These are phyloP conservation scores for Liquidambar formosana DNA, from an alignment of 164 flowering plant genomes.

Conservation along the genomic window DNA sequence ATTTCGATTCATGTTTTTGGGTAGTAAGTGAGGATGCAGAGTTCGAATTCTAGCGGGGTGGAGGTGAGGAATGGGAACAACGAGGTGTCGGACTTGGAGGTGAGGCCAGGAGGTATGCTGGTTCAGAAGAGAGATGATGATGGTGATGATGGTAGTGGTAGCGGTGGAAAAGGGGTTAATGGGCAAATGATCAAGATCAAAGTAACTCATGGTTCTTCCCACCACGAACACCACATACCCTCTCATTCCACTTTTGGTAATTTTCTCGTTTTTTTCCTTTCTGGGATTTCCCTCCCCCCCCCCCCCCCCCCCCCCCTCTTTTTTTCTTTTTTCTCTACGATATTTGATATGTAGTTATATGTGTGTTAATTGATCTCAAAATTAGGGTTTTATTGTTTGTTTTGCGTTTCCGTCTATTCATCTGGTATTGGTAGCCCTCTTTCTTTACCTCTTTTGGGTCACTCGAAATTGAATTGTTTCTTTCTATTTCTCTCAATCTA, in stretches of 20 bases:
- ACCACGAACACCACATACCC: conserved; percentile 49
- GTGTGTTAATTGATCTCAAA: too few species aligned
- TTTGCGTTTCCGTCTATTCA: too few species aligned
- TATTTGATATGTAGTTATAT: too few species aligned
- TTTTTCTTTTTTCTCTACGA: not conserved
- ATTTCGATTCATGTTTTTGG: too few species aligned
- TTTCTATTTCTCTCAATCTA: not conserved
- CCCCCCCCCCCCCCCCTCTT: too few species aligned
- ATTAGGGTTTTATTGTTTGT: too few species aligned
- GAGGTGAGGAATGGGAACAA: conserved; percentile 12
- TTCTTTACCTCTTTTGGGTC: not conserved
- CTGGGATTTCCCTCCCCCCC: too few species aligned
- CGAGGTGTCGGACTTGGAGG: conserved; percentile 43
- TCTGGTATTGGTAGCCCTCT: not conserved
- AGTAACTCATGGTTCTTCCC: conserved; percentile 50
- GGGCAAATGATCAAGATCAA: conserved; percentile 49
- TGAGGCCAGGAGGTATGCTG: conserved; percentile 59
- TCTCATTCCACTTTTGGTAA: conserved; percentile 65
- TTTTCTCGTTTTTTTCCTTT: not conserved
- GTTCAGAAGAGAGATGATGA: conserved; percentile 52
- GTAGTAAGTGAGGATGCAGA: too few species aligned
- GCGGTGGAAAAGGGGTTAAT: conserved; percentile 13
- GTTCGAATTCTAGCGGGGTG: not conserved
- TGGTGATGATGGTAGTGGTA: conserved; percentile 24
- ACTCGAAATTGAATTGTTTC: not conserved